Percentiles rank a stretch among this genome's conserved stretches.
Evolutionary conservation across 257 asterid species (phyloP).

Genomic region (Rehmannia glutinosa): DNA sequence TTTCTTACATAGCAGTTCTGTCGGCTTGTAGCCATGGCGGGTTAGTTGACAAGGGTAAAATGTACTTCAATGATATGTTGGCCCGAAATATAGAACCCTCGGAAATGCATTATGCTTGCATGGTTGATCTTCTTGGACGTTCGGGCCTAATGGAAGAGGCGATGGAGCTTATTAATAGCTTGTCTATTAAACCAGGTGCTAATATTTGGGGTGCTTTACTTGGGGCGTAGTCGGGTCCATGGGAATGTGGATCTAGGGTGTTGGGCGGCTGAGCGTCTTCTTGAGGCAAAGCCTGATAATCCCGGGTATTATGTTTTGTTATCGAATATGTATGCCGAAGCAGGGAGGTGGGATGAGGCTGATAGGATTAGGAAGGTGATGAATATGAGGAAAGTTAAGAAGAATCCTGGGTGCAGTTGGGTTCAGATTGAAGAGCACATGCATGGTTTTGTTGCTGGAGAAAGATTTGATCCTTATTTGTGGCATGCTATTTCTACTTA

Average conservation of each 20-base stretch:
- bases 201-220: slow-evolving; percentile 76
- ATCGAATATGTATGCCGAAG: slow-evolving; percentile 73
- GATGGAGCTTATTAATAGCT: slow-evolving; percentile 35
- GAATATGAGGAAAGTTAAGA: slow-evolving; percentile 57
- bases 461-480: slow-evolving; percentile 35
- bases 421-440: slow-evolving; percentile 43
- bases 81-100: slow-evolving; percentile 48
- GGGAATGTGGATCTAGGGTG: slow-evolving; percentile 64
- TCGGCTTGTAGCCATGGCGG: slow-evolving; percentile 82
- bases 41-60: slow-evolving; percentile 44
- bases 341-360: slow-evolving; percentile 77
- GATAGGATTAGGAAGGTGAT: slow-evolving; percentile 63
- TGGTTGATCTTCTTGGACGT: slow-evolving; percentile 84
- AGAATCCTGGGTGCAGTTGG: slow-evolving; percentile 86
- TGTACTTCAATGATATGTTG: slow-evolving; percentile 50
- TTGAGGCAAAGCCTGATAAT: slow-evolving; percentile 53
- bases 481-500: slow-evolving; percentile 21
- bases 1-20: slow-evolving; percentile 61
- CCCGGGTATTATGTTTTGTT: slow-evolving; percentile 73
- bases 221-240: slow-evolving; percentile 63
- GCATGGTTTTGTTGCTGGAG: slow-evolving; percentile 42
- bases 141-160: slow-evolving; percentile 64
- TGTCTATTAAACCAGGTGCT: slow-evolving; percentile 40
- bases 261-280: slow-evolving; percentile 69
- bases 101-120: slow-evolving; percentile 74